Base-by-base conservation (phyloP, 2,329 filamentous ascomycete genomes). In the Escovopsis sp. region DNA sequence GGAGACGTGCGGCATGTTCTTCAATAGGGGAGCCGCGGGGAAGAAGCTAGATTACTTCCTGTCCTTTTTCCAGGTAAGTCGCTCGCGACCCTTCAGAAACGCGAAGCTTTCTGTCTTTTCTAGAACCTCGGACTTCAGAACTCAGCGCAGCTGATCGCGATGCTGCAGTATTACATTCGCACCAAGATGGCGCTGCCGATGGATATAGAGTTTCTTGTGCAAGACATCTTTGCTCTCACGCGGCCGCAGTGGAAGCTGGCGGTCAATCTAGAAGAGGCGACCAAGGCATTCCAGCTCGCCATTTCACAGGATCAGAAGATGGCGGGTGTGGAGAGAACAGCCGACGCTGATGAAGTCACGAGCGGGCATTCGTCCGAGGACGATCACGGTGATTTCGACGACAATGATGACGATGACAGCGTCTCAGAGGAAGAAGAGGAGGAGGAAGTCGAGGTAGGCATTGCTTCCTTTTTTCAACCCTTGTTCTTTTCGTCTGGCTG, bases 31-130 rank as follows among this genome's bases (percentile, higher is more conserved):
- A 7, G 76, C 80, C 30, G 83, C 87, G 2, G 92, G 87, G 56
- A 96, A 96, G 66, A 98, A 96, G 60, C 70, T 98, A 9, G 90
- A 98, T 51, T 96, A 94, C 56, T 98, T 96, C 58, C 65, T 98
- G 41, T 88, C 81, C 0, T 96, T 96, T 58, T 85, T 98, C 48
- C 87, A 93, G 65, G 76, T 79, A 53, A 35, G 41, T 17, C 11
- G 6, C 27, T 15, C 9, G 6, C 15, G 11, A n/a, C 6, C 9
- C 27, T n/a, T 28, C 9, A n/a, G 27, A 15, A 28, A 8, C 27
- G 13, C 9, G 9, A 28, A 28, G 17, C 12, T 15, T 16, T 32
- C 12, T 14, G 23, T 33, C 26, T 27, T 34, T 4, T 7, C 21
- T 12, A n/a, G n/a, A n/a, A n/a, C n/a, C n/a, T n/a, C n/a, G n/a